phyloP scores from a whole-genome alignment of 768 basidiomycete genomes.

The Imleria badia region DNA sequence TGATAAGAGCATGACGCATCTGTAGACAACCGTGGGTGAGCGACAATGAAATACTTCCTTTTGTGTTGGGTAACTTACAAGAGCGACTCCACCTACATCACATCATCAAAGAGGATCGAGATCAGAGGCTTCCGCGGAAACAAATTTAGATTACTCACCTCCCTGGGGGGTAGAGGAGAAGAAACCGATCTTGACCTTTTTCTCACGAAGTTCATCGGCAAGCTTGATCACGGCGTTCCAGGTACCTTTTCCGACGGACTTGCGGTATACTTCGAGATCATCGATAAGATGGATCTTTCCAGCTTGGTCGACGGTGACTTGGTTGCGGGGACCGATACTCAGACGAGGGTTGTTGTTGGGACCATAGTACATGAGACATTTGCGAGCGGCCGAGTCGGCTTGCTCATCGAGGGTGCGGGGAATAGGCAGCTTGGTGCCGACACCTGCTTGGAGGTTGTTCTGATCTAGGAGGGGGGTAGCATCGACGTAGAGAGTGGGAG shows the following conservation, averaged over 20 bases:
- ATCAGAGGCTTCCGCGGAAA: conserved; percentile 22
- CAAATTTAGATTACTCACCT: conserved; percentile 45
- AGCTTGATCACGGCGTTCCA: conserved; percentile 84
- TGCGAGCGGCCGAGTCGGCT: conserved; percentile 83
- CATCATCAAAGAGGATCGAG: conserved; percentile 12
- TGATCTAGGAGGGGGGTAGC: conserved; percentile 46
- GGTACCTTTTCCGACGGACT: conserved; percentile 68
- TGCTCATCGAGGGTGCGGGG: conserved; percentile 80
- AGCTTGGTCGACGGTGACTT: conserved; percentile 83
- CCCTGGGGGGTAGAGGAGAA: conserved; percentile 96
- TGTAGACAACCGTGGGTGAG: conserved; percentile 32
- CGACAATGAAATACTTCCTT: conserved; percentile 1
- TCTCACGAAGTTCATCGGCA: conserved; percentile 80
- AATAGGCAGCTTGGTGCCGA: conserved; percentile 63
- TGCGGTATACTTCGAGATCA: conserved; percentile 74
- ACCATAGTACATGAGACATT: conserved; percentile 80
- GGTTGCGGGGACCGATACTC: conserved; percentile 78
- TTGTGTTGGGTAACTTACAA: conserved; percentile 52
- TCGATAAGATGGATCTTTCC: conserved; percentile 87
- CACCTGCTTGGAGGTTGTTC: conserved; percentile 42
- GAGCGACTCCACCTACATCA: conserved; percentile 81
- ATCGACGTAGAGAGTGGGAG: conserved; percentile 69
- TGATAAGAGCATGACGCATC: conserved; percentile 94
- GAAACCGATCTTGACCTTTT: conserved; percentile 88
- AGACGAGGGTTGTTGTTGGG: conserved; percentile 83